Evolutionary conservation across 768 basidiomycete genomes (phyloP), one percentile per base, ranked within the genome.

Genomic region (Ramaria rubella): DNA sequence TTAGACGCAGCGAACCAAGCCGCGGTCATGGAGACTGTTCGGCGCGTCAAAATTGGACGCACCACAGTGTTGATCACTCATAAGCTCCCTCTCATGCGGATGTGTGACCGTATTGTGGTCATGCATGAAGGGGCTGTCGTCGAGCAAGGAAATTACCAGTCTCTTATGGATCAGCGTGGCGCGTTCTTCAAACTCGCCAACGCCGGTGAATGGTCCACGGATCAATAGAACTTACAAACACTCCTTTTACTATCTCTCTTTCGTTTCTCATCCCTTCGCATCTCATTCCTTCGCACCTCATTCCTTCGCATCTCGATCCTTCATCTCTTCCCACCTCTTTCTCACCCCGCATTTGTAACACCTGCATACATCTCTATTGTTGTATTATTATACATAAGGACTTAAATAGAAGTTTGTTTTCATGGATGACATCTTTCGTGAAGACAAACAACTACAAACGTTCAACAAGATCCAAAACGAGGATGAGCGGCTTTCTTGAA

Each of bases 31-130:
- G 84, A 90, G 54, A 86, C 90, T 7, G 83, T 94, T 49, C 73
- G 73, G 57, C 65, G 71, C 27, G 82, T 83, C 56, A 82, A 81
- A 72, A 69, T 76, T n/a, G 81, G 82, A 21, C 75, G 85, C 55
- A 95, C 93, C 60, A 93, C 90, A 55, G 69, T 97, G 61, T 87
- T 97, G 79, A 83, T 97, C 62, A 97, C 94, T 12, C 95, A 98
- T 72, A 95, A 95, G 69, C 68, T 92, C 29, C 80, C 83, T 43
- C 83, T 91, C 29, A 98, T 97, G 94, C 77, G 76, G 67, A 82
- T 88, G 81, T 97, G 95, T 70, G 93, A 97, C 69, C 78, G 91
- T 31, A 83, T 97, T 31, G 61, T 96, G 19, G 86, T 95, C 42
- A 69, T 97, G 5, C 76, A 83, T 17, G 82, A 84, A n/a, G 95